Percentiles rank a stretch among this genome's conserved stretches.
Conservation (phyloP, 495 filamentous ascomycete genomes). For the Copromyces sp. region DNA sequence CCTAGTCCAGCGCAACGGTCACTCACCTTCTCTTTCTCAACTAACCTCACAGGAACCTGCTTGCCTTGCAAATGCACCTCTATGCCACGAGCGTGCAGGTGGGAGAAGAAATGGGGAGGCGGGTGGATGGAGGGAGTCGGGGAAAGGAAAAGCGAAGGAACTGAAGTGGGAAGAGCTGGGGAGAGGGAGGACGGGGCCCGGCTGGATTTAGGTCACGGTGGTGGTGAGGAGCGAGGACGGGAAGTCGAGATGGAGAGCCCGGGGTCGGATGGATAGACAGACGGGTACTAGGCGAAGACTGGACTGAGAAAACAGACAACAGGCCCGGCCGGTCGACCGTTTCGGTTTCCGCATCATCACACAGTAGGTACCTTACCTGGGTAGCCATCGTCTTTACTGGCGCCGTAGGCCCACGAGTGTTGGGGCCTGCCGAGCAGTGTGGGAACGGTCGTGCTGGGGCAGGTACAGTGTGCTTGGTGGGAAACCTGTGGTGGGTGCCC, state of each 20-base stretch:
- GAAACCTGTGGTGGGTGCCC: background rate
- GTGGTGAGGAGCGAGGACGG: slow-evolving; percentile 30
- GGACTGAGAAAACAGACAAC: slow-evolving; percentile 11
- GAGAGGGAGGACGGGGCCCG: slow-evolving; percentile 25
- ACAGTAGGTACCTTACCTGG: background rate
- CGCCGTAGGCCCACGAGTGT: background rate
- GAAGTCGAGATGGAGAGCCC: slow-evolving; percentile 16
- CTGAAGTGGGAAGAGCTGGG: slow-evolving; percentile 18
- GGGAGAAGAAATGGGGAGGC: slow-evolving; percentile 26
- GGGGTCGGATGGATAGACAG: background rate
- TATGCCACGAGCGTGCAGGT: background rate
- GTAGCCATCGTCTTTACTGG: background rate
- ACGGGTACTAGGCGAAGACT: slow-evolving; percentile 2
- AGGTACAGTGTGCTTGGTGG: slow-evolving; percentile 7
- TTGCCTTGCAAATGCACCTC: background rate
- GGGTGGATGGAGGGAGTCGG: slow-evolving; percentile 18
- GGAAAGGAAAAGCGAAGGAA: slow-evolving; percentile 18
- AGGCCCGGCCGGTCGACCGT: slow-evolving; percentile 17
- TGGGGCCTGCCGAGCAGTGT: background rate
- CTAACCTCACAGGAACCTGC: background rate
- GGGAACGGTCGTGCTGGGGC: background rate
- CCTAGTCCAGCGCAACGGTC: background rate
- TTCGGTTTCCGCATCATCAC: slow-evolving; percentile 1
- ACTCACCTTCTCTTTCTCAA: background rate
- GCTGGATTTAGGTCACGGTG: slow-evolving; percentile 33